Conservation (phyloP, 108 stramenopile species). For the Nitzschia sp. region DNA sequence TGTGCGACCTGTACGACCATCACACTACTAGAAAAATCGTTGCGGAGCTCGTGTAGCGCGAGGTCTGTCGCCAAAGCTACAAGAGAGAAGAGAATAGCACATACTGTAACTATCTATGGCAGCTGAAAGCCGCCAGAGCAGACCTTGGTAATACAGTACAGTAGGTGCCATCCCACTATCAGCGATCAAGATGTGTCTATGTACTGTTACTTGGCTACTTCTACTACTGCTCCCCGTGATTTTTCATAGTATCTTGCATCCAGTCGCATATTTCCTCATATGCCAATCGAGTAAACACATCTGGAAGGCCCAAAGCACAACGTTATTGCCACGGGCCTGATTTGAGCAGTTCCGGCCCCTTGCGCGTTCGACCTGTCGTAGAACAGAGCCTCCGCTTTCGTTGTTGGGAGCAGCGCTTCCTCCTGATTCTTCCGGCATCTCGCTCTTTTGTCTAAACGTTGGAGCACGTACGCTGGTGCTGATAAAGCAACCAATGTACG, state of each 20-base stretch:
- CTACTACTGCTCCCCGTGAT: not conserved
- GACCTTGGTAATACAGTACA: too few species aligned
- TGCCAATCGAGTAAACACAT: not conserved
- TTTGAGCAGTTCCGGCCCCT: too few species aligned
- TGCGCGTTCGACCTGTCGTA: too few species aligned
- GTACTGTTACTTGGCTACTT: not conserved
- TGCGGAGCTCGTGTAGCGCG: not conserved
- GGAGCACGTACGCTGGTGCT: too few species aligned
- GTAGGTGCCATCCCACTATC: too few species aligned
- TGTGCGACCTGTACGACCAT: not conserved
- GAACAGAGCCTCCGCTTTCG: too few species aligned
- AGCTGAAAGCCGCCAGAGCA: not conserved
- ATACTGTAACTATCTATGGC: not conserved
- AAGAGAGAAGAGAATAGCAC: not conserved
- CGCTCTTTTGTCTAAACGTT: too few species aligned
- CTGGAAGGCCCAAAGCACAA: not conserved
- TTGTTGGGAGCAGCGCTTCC: too few species aligned
- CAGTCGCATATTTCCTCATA: not conserved
- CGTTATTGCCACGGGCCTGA: too few species aligned
- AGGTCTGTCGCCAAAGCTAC: not conserved
- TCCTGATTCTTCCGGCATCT: too few species aligned
- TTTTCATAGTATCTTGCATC: not conserved
- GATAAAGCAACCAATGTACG: too few species aligned
- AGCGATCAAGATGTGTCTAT: not conserved
- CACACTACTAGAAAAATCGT: not conserved